Percentiles rank a stretch among this genome's conserved stretches.
phyloP scores from a whole-genome alignment of 441 rosid species.

The Capsella rubella region DNA sequence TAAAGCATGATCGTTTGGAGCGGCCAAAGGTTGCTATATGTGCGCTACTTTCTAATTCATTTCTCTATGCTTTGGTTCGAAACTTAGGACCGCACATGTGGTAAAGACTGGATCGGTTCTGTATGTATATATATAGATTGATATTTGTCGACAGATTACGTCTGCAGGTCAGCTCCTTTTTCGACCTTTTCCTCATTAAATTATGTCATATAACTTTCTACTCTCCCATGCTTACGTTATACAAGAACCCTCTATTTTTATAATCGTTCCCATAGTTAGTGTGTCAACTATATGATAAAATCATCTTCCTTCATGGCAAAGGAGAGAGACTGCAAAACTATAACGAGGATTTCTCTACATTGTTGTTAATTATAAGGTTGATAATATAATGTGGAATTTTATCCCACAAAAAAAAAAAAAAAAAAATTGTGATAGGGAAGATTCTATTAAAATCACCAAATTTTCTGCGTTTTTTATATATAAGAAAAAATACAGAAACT shows the following conservation, averaged over 20 bases:
- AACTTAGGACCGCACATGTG: constrained; percentile 41
- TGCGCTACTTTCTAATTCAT: constrained; percentile 40
- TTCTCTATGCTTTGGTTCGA: constrained; percentile 27
- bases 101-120: constrained; percentile 27
- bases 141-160: constrained; percentile 43
- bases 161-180: constrained; percentile 48
- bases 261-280: constrained; percentile 14
- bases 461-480: too few relatives aligned
- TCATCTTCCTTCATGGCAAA: constrained; percentile 19
- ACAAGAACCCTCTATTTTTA: constrained; percentile 1
- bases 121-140: constrained; percentile 17
- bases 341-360: background rate
- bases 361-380: too few relatives aligned
- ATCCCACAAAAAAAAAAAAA: too few relatives aligned
- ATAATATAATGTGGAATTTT: too few relatives aligned
- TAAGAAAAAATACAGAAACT: too few relatives aligned
- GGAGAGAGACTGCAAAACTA: background rate
- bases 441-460: too few relatives aligned
- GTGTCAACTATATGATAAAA: constrained; percentile 29
- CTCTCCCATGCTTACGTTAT: constrained; percentile 42
- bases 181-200: constrained; percentile 32
- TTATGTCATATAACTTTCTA: constrained; percentile 47
- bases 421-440: too few relatives aligned
- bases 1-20: constrained; percentile 55
- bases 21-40: constrained; percentile 53